phyloP scores from a whole-genome alignment of 257 asterid species.

The Paraleonurus japonicus region DNA sequence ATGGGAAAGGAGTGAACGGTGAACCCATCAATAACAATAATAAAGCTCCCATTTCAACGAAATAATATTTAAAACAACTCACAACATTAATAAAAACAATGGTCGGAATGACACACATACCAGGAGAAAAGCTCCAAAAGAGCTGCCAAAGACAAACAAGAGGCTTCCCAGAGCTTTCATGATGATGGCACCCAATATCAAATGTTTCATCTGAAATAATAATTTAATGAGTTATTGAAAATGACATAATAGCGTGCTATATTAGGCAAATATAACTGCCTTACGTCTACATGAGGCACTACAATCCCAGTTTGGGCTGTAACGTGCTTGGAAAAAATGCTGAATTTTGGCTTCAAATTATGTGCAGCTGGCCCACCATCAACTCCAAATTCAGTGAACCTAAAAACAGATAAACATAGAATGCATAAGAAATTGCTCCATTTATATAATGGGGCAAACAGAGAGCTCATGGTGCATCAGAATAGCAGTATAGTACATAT shows the following conservation, averaged over 20 bases:
- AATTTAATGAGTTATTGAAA: slow-evolving; percentile 19
- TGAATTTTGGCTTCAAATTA: slow-evolving; percentile 64
- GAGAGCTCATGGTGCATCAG: not conserved
- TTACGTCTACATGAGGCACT: slow-evolving; percentile 74
- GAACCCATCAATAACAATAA: slow-evolving; percentile 9
- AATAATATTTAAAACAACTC: not conserved
- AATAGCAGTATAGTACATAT: not conserved
- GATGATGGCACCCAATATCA: slow-evolving; percentile 67
- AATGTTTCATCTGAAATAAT: slow-evolving; percentile 59
- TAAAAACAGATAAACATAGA: slow-evolving; percentile 17
- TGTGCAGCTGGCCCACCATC: slow-evolving; percentile 93
- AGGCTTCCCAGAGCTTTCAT: slow-evolving; percentile 84
- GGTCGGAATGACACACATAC: slow-evolving; percentile 33
- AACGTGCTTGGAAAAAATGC: slow-evolving; percentile 60
- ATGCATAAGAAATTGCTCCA: slow-evolving; percentile 2
- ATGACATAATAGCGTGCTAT: not conserved
- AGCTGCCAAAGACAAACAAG: slow-evolving; percentile 76
- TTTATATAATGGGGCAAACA: not conserved
- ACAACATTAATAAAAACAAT: not conserved
- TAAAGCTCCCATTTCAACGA: not conserved
- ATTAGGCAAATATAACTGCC: slow-evolving; percentile 24
- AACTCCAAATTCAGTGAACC: slow-evolving; percentile 76
- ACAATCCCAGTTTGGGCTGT: slow-evolving; percentile 57
- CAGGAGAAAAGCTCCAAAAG: slow-evolving; percentile 81
- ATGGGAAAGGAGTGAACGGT: not conserved